These are phyloP conservation scores for Haemoproteus tartakovskyi DNA, from an alignment of 169 alveolate species.

Conservation along the genomic window DNA sequence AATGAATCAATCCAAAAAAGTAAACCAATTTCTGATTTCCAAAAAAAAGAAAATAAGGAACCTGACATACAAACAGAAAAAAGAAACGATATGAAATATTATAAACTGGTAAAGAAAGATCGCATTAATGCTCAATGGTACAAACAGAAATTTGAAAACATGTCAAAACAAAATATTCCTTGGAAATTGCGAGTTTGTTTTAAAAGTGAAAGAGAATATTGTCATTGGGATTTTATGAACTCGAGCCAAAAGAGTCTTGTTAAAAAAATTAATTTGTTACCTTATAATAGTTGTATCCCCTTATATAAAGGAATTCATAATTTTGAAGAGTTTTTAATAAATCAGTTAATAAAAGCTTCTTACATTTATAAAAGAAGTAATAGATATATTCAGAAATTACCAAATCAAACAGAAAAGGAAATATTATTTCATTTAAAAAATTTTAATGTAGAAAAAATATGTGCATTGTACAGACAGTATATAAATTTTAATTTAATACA, in stretches of 20 bases:
- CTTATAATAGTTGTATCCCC: constrained; percentile 42
- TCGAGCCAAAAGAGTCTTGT: neutral
- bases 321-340: constrained; percentile 26
- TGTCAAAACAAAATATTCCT: constrained; percentile 44
- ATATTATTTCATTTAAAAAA: constrained; percentile 12
- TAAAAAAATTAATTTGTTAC: constrained; percentile 14
- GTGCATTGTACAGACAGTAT: constrained; percentile 36
- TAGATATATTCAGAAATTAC: constrained; percentile 27
- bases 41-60: neutral
- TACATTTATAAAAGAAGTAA: constrained; percentile 18
- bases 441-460: constrained; percentile 23
- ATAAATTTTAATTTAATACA: constrained; percentile 32
- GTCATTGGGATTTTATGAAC: neutral
- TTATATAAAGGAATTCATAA: constrained; percentile 31
- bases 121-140: constrained; percentile 38
- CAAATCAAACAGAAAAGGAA: constrained; percentile 20
- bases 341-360: constrained; percentile 30
- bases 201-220: constrained; percentile 34
- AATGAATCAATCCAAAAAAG: too few relatives aligned
- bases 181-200: constrained; percentile 30
- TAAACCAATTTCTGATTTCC: too few relatives aligned
- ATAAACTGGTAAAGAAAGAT: constrained; percentile 5
- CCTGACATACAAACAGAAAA: neutral
- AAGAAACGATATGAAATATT: neutral
- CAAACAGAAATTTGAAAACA: constrained; percentile 12